These are phyloP conservation scores for Colletotrichum falcatum DNA, from an alignment of 2,329 filamentous ascomycete genomes.

Conservation along the genomic window DNA sequence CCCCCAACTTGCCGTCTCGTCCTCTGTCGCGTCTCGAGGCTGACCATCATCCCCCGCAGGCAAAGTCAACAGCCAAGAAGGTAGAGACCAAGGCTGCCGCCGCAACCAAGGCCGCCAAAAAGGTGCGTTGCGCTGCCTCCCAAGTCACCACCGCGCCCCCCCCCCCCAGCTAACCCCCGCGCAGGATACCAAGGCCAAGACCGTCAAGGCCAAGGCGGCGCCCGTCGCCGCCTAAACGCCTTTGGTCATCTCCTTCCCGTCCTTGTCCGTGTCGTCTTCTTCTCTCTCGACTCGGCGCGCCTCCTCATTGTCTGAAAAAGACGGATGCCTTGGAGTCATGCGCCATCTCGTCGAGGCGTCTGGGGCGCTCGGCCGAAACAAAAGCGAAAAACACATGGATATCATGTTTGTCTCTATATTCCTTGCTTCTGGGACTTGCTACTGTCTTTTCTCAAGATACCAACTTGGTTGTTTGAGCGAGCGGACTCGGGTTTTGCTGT, in stretches of 20 bases:
- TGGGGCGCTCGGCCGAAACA: neutral
- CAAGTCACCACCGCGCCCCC: neutral
- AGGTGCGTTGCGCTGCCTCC: conserved; percentile 14
- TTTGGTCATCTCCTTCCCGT: neutral
- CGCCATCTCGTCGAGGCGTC: neutral
- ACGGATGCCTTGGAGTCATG: neutral
- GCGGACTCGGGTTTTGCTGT: conserved; percentile 17
- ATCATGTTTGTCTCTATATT: neutral
- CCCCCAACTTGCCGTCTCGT: neutral
- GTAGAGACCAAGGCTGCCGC: conserved; percentile 32
- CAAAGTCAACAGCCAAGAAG: conserved; percentile 39
- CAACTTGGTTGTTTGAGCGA: conserved; percentile 33
- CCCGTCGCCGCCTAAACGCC: conserved; percentile 11
- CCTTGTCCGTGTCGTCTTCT: neutral
- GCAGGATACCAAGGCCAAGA: conserved; percentile 41
- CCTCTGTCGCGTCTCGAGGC: neutral
- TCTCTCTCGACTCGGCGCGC: neutral
- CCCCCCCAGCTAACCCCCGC: neutral
- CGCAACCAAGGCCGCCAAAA: conserved; percentile 37
- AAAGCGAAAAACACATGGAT: neutral
- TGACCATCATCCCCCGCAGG: conserved; percentile 5
- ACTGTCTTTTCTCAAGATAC: conserved; percentile 37
- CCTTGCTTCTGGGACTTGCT: conserved; percentile 9
- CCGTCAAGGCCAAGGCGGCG: conserved; percentile 30
- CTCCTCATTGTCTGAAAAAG: neutral